phyloP scores from a whole-genome alignment of 2,329 filamentous ascomycete species.

The Diaporthe australafricana region DNA sequence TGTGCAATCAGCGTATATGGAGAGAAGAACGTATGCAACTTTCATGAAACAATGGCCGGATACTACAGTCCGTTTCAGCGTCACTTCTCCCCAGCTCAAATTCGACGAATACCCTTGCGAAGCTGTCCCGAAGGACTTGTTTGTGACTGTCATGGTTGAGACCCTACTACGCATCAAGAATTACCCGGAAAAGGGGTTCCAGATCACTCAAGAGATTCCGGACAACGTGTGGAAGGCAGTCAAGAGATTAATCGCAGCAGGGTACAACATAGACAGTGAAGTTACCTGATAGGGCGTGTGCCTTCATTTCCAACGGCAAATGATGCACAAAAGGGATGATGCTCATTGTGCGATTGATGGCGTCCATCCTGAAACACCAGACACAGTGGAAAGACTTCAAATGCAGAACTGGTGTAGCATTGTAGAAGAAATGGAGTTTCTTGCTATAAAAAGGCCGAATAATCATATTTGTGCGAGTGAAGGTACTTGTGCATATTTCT shows the following conservation, averaged over 20 bases:
- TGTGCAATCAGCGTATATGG: not conserved
- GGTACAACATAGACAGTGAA: not conserved
- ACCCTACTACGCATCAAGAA: not conserved
- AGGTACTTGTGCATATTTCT: too few relatives aligned
- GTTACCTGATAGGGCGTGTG: not conserved
- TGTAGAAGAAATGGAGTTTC: not conserved
- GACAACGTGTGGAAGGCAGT: not conserved
- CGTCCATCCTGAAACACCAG: too few relatives aligned
- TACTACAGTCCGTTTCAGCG: not conserved
- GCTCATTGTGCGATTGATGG: too few relatives aligned
- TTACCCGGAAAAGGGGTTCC: not conserved
- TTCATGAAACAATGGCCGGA: constrained; percentile 5
- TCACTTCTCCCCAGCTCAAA: not conserved
- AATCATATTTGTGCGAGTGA: not conserved
- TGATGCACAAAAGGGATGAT: not conserved
- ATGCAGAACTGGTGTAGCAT: too few relatives aligned
- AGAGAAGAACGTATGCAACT: constrained; percentile 3
- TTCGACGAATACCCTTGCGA: constrained; percentile 5
- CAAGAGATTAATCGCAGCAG: not conserved
- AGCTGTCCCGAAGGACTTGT: not conserved
- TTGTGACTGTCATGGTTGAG: not conserved
- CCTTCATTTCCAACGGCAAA: not conserved
- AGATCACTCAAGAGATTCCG: not conserved
- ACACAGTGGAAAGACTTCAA: too few relatives aligned
- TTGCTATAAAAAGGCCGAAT: not conserved